Evolutionary conservation across 768 basidiomycete genomes (phyloP).

Genomic region (Podaxis carcinomalis): DNA sequence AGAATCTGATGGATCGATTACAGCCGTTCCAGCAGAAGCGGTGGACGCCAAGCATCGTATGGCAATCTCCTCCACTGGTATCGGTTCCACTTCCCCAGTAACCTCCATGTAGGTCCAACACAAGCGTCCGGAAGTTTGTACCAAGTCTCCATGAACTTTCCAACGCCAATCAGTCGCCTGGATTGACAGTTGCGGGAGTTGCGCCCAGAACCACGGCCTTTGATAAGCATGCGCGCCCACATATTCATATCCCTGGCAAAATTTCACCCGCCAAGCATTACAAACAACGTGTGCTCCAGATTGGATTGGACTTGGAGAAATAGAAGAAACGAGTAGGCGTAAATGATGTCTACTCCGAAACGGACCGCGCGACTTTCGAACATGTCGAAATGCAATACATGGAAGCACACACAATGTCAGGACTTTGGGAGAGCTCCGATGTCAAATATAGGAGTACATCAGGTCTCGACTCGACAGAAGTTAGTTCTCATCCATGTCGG

Average conservation of each 20-base stretch:
- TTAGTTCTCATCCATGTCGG: not conserved
- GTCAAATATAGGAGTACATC: not conserved
- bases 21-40: not conserved
- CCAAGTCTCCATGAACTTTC: not conserved
- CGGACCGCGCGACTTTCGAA: not conserved
- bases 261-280: not conserved
- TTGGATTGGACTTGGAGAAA: not conserved
- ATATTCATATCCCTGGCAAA: not conserved
- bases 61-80: not conserved
- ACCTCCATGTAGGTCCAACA: not conserved
- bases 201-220: not conserved
- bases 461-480: not conserved
- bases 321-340: not conserved
- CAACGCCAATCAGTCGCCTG: not conserved
- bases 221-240: not conserved
- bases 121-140: not conserved
- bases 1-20: conserved; percentile 1
- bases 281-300: not conserved
- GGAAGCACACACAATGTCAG: not conserved
- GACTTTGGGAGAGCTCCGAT: conserved; percentile 1
- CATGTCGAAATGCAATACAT: not conserved
- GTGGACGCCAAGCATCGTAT: not conserved
- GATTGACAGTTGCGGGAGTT: not conserved
- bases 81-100: not conserved
- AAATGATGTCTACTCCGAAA: not conserved